Evolutionary conservation across 2,329 filamentous ascomycete species (phyloP), one percentile per base, ranked within the genome.

Genomic region (Talaromyces islandicus): DNA sequence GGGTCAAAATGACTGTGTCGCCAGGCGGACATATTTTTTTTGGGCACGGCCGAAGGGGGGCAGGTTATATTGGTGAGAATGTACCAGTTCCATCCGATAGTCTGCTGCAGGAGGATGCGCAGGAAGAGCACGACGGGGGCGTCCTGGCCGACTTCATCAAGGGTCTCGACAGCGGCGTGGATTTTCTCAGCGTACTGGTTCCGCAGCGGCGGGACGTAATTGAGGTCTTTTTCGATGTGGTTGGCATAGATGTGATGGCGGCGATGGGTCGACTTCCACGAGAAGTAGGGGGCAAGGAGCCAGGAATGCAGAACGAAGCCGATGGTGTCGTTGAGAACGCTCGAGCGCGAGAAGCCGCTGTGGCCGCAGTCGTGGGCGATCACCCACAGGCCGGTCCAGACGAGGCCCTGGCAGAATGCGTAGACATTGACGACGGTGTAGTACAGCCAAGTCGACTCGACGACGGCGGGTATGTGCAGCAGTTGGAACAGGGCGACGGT

Each of bases 361-460:
- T 90, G 88, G 57, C 88, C 87, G 71, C 84, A 87, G 73, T 90
- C 88, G 70, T 90, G 87, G 27, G 83, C 86, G 35, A 89, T 75
- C 63, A 87, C 85, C 87, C 87, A 89, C 65, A 89, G 75, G 3
- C 86, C 87, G 9, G 85, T 88, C 70, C 84, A 83, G 65, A 88
- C 74, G 19, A 86, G 79, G 50, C 86, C 86, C 73, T 88, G 85
- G 32, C 82, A 65, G 69, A 84, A 85, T 65, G 83, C 81, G 72
- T 89, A 88, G 24, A 52, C 25, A 29, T 52, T 52, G 24, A 52
- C 48, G 27, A 52, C 48, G 11, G 24, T 52, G 17, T 52, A 52
- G 27, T 52, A 52, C 7, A 52, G 7, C 48, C 48, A 52, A 24
- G 24, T 29, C 6, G 48, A 52, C 17, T 52, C 24, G 24, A n/a